Conservation (phyloP, 106 monocot species). For the Posidonia australis region DNA sequence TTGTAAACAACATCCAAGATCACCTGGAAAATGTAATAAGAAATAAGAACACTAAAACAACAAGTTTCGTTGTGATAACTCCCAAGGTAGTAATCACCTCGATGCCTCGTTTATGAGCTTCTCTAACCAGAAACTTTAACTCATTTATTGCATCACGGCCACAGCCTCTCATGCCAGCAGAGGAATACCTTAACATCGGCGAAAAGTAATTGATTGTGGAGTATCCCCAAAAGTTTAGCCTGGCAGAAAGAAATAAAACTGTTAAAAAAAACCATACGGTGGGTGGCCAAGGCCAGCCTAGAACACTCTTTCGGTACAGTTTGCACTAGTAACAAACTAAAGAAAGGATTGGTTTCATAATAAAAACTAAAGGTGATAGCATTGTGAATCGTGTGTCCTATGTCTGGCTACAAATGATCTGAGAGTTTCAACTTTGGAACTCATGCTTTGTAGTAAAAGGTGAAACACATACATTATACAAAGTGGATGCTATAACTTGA, state of each 20-base stretch:
- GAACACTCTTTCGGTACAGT: not conserved
- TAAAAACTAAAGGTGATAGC: too few relatives aligned
- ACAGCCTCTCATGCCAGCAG: slow-evolving; percentile 44
- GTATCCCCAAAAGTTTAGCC: slow-evolving; percentile 93
- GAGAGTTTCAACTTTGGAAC: too few relatives aligned
- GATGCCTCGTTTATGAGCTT: slow-evolving; percentile 86
- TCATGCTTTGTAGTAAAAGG: too few relatives aligned
- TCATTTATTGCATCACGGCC: slow-evolving; percentile 78
- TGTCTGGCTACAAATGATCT: too few relatives aligned
- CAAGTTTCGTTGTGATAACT: not conserved
- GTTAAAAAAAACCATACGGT: not conserved
- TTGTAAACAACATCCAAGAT: slow-evolving; percentile 91
- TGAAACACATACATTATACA: not conserved
- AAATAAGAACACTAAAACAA: not conserved
- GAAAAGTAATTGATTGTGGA: slow-evolving; percentile 90
- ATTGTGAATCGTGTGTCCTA: too few relatives aligned
- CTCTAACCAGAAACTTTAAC: slow-evolving; percentile 72
- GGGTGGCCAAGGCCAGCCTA: not conserved
- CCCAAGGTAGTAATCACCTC: slow-evolving; percentile 38
- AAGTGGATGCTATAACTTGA: not conserved
- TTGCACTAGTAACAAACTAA: not conserved
- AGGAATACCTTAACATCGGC: slow-evolving; percentile 89
- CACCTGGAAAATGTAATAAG: slow-evolving; percentile 30
- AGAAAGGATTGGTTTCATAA: too few relatives aligned
- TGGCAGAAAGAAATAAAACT: slow-evolving; percentile 11